Evolutionary conservation across 2,329 filamentous ascomycete genomes (phyloP), one percentile per base, ranked within the genome.

Genomic region (Hypoxylon sp.): DNA sequence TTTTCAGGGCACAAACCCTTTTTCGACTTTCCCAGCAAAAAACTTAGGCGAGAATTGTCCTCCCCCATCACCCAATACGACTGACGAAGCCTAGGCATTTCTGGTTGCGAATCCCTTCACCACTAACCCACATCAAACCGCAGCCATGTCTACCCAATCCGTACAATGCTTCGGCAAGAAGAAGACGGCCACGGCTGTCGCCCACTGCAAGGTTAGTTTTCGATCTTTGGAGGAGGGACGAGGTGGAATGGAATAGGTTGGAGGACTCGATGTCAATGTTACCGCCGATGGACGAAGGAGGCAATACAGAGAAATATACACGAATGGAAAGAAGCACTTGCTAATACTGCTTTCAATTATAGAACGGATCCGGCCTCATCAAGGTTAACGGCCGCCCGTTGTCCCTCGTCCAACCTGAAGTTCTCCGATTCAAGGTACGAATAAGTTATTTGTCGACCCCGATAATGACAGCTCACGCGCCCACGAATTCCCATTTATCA

Each of bases 131-230:
- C 59, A 68, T 57, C 30, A 68, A 34, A 46, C 13, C 61, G 79
- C 80, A 85, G 91, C 79, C 82, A 92, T 93, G 89, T 90, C 91
- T 82, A 85, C 87, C 76, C 90, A 91, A 85, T 91, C 88, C 83
- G 91, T 93, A 78, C 93, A 97, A 89, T 97, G 93, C 91, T 97
- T 98, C 91, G 94, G 94, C 90, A 97, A 97, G 91, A 94, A 94
- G 89, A 93, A 92, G 88, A 93, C 89, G 80, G 93, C 93, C 77
- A 92, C 90, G 72, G 90, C 89, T 79, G 93, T 96, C 85, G 93
- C 92, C 82, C 92, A 94, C 87, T 94, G 91, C 91, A 94, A 94
- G 89, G 89, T 92, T 86, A 81, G 84, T 79, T 52, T 44, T 48
- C 41, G 32, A 19, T 17, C 19, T 19, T 15, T 20, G 17, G 41